phyloP scores from a whole-genome alignment of 1,284 basidiomycete genomes.

The Peniophora sp. region DNA sequence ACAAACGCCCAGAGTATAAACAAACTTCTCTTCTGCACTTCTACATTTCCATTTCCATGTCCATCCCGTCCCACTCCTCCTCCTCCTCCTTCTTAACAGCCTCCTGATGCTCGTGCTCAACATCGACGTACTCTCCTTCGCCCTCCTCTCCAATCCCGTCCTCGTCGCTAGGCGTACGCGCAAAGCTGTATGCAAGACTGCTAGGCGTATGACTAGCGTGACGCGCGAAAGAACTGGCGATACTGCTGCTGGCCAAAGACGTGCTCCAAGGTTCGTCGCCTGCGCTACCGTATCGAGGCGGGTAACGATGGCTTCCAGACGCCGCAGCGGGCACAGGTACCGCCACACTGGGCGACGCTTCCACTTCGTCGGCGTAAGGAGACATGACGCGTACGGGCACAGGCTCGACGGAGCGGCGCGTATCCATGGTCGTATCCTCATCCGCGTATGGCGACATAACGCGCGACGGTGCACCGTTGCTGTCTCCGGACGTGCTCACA shows the following conservation, averaged over 20 bases:
- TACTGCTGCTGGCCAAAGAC: background rate
- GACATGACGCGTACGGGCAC: background rate
- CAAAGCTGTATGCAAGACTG: constrained; percentile 25
- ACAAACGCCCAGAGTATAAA: background rate
- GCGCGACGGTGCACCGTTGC: constrained; percentile 8
- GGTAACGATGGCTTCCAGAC: background rate
- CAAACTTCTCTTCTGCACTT: background rate
- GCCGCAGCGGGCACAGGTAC: constrained; percentile 4
- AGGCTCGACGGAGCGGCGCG: constrained; percentile 8
- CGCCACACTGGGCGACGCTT: background rate
- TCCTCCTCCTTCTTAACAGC: constrained; percentile 26
- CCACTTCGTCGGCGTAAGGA: background rate
- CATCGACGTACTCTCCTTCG: constrained; percentile 23
- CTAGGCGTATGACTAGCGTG: constrained; percentile 44
- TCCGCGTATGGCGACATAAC: constrained; percentile 8
- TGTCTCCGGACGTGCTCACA: constrained; percentile 25
- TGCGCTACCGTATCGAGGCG: constrained; percentile 1
- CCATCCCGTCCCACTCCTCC: constrained; percentile 30
- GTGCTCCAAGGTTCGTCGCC: constrained; percentile 1
- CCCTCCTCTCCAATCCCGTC: constrained; percentile 22
- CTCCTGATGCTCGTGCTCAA: constrained; percentile 24
- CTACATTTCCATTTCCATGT: constrained; percentile 32
- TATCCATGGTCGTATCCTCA: constrained; percentile 6
- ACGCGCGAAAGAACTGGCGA: constrained; percentile 22
- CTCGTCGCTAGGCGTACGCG: constrained; percentile 24